Conservation (phyloP, 768 basidiomycete species). For the Guyanaporus albipodus region DNA sequence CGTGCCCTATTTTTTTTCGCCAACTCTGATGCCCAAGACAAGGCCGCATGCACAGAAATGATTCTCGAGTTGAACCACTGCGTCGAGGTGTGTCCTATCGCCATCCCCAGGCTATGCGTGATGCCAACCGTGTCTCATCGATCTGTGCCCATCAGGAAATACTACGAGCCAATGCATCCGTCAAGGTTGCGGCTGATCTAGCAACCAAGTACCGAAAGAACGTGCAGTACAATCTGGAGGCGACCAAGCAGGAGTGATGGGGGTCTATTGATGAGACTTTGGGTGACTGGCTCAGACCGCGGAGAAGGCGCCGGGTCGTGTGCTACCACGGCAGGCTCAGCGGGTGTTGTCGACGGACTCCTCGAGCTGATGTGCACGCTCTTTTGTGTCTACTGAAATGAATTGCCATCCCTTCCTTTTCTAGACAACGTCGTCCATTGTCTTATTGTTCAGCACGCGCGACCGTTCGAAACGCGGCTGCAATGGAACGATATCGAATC, state of each 20-base stretch:
- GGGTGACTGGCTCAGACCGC: constrained; percentile 1
- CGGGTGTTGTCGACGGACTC: background rate
- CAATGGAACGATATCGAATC: constrained; percentile 5
- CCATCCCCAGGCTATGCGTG: background rate
- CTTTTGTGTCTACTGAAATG: background rate
- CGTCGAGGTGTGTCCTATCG: constrained; percentile 57
- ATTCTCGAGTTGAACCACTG: constrained; percentile 86
- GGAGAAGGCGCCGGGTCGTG: too few species aligned
- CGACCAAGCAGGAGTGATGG: constrained; percentile 42
- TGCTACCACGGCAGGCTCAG: too few species aligned
- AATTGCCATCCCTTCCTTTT: constrained; percentile 20
- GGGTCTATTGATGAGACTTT: too few species aligned
- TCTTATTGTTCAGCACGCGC: constrained; percentile 23
- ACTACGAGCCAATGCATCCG: constrained; percentile 67
- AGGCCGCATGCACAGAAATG: constrained; percentile 94
- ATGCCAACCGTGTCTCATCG: background rate
- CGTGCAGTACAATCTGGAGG: constrained; percentile 87
- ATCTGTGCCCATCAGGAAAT: constrained; percentile 56
- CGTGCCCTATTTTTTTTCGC: background rate
- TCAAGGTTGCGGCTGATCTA: constrained; percentile 79
- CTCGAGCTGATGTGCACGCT: background rate
- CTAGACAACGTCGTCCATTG: constrained; percentile 23
- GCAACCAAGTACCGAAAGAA: constrained; percentile 88
- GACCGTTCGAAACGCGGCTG: background rate
- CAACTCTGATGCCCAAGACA: constrained; percentile 27